phyloP scores from a whole-genome alignment of 345 rosid genomes.

The Hibiscus trionum region DNA sequence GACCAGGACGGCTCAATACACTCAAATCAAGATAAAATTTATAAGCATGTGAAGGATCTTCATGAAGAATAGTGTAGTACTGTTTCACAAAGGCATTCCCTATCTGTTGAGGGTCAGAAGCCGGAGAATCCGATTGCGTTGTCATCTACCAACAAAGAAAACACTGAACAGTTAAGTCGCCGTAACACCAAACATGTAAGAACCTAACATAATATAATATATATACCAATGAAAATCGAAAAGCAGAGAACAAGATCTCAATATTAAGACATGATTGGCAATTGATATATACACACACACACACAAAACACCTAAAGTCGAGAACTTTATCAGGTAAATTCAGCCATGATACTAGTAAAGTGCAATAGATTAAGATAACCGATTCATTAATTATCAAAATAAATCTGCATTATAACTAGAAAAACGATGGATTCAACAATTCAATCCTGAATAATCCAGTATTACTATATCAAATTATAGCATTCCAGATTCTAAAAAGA shows the following conservation, averaged over 20 bases:
- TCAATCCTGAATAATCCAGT: too few species aligned
- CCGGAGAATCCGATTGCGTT: background rate
- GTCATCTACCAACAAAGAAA: background rate
- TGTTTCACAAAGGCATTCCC: slow-evolving; percentile 55
- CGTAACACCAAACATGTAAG: background rate
- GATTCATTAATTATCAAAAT: too few species aligned
- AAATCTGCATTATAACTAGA: too few species aligned
- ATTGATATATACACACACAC: too few species aligned
- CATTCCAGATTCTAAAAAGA: too few species aligned
- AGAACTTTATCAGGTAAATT: too few species aligned
- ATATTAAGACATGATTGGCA: background rate
- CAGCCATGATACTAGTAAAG: too few species aligned
- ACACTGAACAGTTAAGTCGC: background rate
- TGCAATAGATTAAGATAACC: too few species aligned
- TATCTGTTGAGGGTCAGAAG: slow-evolving; percentile 26
- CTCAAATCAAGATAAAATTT: slow-evolving; percentile 58
- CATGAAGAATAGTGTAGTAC: slow-evolving; percentile 42
- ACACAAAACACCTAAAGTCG: too few species aligned
- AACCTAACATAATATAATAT: background rate
- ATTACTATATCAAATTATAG: too few species aligned
- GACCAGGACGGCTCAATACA: slow-evolving; percentile 40
- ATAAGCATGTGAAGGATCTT: slow-evolving; percentile 34
- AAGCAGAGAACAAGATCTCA: background rate
- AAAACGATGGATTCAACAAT: too few species aligned
- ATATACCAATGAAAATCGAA: background rate